Conservation (phyloP, 2,329 filamentous ascomycete genomes). For the Ophiobolus disseminans region DNA sequence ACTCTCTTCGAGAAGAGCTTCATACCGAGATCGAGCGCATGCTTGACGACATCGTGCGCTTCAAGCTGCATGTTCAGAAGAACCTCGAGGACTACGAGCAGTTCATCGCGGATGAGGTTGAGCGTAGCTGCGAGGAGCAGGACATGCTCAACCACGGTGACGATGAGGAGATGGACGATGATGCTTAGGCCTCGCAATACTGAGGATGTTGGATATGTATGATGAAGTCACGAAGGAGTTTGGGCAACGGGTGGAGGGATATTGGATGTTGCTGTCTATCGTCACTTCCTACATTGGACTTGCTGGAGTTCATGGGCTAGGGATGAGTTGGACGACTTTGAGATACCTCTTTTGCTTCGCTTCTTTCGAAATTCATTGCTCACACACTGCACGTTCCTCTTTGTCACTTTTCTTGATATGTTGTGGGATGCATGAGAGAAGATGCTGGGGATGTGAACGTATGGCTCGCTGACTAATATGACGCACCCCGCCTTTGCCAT, state of each 20-base stretch:
- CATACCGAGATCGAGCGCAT: constrained; percentile 96
- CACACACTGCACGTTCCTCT: constrained; percentile 3
- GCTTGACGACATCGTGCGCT: constrained; percentile 96
- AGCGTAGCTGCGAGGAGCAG: constrained; percentile 64
- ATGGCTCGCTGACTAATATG: constrained; percentile 18
- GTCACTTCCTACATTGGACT: not conserved
- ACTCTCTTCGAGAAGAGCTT: constrained; percentile 90
- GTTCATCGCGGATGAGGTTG: constrained; percentile 92
- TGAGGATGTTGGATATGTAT: constrained; percentile 6
- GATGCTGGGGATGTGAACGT: no score
- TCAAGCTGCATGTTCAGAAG: constrained; percentile 97
- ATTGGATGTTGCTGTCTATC: not conserved
- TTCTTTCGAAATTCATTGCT: constrained; percentile 3
- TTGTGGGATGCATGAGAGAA: no score
- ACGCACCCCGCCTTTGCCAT: constrained; percentile 6
- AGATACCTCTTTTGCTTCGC: constrained; percentile 17
- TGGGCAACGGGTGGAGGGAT: not conserved
- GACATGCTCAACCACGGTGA: constrained; percentile 44
- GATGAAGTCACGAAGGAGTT: constrained; percentile 13
- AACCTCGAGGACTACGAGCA: constrained; percentile 91
- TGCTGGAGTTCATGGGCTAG: not conserved
- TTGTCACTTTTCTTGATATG: not conserved
- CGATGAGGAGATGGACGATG: constrained; percentile 38
- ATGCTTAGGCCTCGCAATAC: constrained; percentile 1
- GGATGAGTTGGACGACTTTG: constrained; percentile 6